phyloP scores from a whole-genome alignment of 257 asterid genomes.

The Ehretia macrophylla region DNA sequence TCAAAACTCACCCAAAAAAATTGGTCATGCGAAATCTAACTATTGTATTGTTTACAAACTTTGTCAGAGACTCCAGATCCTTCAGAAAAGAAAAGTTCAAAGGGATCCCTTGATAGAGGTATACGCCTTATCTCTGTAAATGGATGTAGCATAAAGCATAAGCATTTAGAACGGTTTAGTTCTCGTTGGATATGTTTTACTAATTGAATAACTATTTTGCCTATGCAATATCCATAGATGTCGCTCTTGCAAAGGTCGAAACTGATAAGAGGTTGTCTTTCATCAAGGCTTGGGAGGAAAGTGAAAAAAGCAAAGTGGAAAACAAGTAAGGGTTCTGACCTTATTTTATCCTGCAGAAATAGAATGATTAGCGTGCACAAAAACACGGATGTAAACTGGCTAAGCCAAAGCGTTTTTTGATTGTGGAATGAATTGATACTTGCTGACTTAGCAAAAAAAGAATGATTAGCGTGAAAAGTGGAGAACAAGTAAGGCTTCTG shows the following conservation, averaged over 20 bases:
- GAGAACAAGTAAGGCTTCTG: constrained; percentile 64
- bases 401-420: too few species aligned
- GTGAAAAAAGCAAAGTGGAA: constrained; percentile 65
- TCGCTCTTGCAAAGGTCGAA: constrained; percentile 70
- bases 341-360: neutral
- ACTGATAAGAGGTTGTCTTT: constrained; percentile 56
- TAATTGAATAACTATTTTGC: constrained; percentile 13
- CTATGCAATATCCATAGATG: constrained; percentile 36
- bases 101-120: constrained; percentile 82
- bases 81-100: constrained; percentile 36
- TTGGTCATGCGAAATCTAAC: too few species aligned
- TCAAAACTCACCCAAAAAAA: too few species aligned
- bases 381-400: too few species aligned
- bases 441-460: too few species aligned
- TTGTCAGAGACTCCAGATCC: constrained; percentile 45
- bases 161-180: too few species aligned
- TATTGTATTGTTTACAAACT: constrained; percentile 2
- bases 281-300: constrained; percentile 86
- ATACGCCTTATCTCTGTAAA: too few species aligned
- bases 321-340: constrained; percentile 54
- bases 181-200: too few species aligned
- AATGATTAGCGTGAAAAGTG: too few species aligned
- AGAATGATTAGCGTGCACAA: too few species aligned
- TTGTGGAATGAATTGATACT: too few species aligned
- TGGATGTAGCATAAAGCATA: neutral